A percentile compares a stretch with the other conserved stretches of the same genome.
These are phyloP conservation scores for Colletotrichum liaoningense DNA, from an alignment of 2,329 filamentous ascomycete genomes.

Conservation along the genomic window DNA sequence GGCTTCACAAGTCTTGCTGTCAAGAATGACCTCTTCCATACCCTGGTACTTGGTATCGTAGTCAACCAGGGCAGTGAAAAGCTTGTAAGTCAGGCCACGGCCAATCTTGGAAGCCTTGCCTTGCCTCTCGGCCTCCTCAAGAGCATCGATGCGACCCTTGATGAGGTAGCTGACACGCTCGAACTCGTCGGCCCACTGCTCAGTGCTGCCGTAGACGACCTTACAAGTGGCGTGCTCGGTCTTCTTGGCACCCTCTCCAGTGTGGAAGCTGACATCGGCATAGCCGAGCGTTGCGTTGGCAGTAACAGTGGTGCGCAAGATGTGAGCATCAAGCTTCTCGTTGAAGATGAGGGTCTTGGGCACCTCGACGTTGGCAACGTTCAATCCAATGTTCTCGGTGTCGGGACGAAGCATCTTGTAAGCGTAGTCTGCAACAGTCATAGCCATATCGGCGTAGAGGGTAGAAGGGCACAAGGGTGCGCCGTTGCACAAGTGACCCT, in stretches of 20 bases:
- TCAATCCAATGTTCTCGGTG: constrained; percentile 66
- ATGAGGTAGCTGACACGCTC: constrained; percentile 77
- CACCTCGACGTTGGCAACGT: constrained; percentile 76
- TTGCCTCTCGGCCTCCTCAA: constrained; percentile 69
- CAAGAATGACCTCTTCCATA: constrained; percentile 69
- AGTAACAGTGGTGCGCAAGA: constrained; percentile 70
- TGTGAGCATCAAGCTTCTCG: constrained; percentile 59
- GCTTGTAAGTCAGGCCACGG: constrained; percentile 83
- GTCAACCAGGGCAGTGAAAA: constrained; percentile 67
- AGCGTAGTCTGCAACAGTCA: constrained; percentile 71
- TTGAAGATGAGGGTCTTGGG: constrained; percentile 75
- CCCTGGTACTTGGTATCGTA: constrained; percentile 66
- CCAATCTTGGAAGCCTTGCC: constrained; percentile 79
- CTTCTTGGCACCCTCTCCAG: constrained; percentile 68
- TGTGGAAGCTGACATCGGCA: constrained; percentile 68
- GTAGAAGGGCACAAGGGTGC: constrained; percentile 73
- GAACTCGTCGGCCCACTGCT: constrained; percentile 73
- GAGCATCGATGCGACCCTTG: constrained; percentile 68
- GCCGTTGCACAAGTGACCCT: constrained; percentile 76
- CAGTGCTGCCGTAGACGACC: constrained; percentile 68
- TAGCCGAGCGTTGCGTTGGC: constrained; percentile 66
- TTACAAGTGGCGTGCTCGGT: constrained; percentile 72
- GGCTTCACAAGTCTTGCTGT: constrained; percentile 57
- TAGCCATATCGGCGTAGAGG: constrained; percentile 69
- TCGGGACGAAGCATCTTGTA: constrained; percentile 72